phyloP scores from a whole-genome alignment of 192 early-diverging fungal species.

The Dimargaris verticillata region DNA sequence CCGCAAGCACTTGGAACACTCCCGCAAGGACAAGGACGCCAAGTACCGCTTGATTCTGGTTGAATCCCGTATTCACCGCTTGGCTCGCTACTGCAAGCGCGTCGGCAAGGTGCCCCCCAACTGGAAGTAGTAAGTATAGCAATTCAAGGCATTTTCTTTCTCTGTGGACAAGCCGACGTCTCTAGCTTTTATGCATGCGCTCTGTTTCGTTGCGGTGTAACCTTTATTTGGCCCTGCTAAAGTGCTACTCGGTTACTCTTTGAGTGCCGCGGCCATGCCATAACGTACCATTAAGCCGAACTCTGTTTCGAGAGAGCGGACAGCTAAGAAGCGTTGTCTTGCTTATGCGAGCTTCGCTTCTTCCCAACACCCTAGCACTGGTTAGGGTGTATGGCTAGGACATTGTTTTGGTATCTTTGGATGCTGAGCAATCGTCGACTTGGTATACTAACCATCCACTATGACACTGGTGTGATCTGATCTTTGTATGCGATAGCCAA shows the following conservation, averaged over 20 bases:
- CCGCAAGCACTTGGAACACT: conserved; percentile 97
- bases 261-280: conserved; percentile 5
- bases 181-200: conserved; percentile 12
- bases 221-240: background rate
- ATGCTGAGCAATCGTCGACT: conserved; percentile 9
- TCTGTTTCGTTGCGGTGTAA: conserved; percentile 12
- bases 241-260: background rate
- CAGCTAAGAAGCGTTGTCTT: too few species aligned
- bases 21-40: conserved; percentile 96
- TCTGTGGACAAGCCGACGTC: conserved; percentile 21
- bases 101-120: conserved; percentile 86
- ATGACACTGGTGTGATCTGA: conserved; percentile 10
- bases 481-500: conserved; percentile 35
- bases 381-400: conserved; percentile 19
- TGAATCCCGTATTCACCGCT: conserved; percentile 96
- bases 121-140: conserved; percentile 92
- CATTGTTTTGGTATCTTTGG: conserved; percentile 11
- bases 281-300: background rate
- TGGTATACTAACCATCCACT: conserved; percentile 15
- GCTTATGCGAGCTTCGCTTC: too few species aligned
- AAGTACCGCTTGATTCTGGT: conserved; percentile 98
- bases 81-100: conserved; percentile 98
- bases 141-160: conserved; percentile 15
- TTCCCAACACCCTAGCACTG: conserved; percentile 3
- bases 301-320: too few species aligned